phyloP scores from a whole-genome alignment of 805 yeast genomes.

The Blastobotrys muscicola region DNA sequence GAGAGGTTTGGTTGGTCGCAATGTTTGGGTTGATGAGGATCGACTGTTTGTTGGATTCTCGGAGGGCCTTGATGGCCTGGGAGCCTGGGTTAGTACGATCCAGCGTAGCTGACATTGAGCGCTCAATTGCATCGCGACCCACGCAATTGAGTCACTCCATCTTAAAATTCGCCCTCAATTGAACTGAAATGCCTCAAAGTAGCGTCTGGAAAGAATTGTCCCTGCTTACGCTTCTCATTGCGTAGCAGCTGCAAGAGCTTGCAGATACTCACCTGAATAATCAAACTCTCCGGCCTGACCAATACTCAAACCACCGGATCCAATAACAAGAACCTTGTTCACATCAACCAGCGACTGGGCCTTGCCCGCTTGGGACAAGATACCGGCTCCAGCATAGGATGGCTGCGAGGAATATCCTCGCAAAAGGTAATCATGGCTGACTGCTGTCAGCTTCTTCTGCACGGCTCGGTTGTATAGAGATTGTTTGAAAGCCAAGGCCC shows the following conservation, averaged over 20 bases:
- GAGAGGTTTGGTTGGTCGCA: slow-evolving; percentile 95
- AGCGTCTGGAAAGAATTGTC: too few species aligned
- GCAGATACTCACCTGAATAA: slow-evolving; percentile 47
- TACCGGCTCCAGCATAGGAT: slow-evolving; percentile 31
- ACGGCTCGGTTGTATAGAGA: too few species aligned
- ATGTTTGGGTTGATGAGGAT: slow-evolving; percentile 90
- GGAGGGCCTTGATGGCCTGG: slow-evolving; percentile 92
- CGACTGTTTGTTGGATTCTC: slow-evolving; percentile 78
- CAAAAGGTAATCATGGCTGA: too few species aligned
- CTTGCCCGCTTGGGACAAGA: slow-evolving; percentile 23
- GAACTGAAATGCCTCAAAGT: too few species aligned
- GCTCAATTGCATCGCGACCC: not conserved
- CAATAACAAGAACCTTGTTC: slow-evolving; percentile 79
- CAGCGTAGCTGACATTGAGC: too few species aligned
- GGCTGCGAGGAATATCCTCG: not conserved
- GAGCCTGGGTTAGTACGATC: slow-evolving; percentile 43
- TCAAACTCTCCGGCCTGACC: slow-evolving; percentile 99
- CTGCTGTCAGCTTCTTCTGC: too few species aligned
- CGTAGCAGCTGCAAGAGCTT: too few species aligned
- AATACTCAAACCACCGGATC: slow-evolving; percentile 94
- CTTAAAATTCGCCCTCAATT: too few species aligned
- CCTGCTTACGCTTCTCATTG: too few species aligned
- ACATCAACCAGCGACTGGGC: slow-evolving; percentile 57
- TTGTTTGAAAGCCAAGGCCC: too few species aligned
- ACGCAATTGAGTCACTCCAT: too few species aligned